Evolutionary conservation across 495 filamentous ascomycete species (phyloP).

Genomic region (Cercophora newfieldiana): DNA sequence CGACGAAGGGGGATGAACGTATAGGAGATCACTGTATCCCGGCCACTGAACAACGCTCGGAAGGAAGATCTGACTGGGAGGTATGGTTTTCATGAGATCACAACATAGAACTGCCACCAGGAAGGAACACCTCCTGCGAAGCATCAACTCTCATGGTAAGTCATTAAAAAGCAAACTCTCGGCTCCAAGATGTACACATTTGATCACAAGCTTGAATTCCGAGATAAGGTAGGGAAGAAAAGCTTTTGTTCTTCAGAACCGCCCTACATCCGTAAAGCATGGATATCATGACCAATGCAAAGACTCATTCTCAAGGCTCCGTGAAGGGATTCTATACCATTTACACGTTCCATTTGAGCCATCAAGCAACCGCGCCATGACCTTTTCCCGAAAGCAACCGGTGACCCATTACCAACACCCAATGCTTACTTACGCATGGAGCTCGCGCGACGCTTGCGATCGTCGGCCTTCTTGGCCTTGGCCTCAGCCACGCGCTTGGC

Average conservation of each 20-base stretch:
- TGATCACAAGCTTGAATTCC: not conserved
- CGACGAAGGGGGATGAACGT: too few relatives aligned
- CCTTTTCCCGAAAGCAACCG: constrained; percentile 39
- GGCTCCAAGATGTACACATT: not conserved
- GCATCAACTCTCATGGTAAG: too few relatives aligned
- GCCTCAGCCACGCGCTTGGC: constrained; percentile 94
- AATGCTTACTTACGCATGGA: constrained; percentile 85
- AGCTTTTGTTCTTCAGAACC: constrained; percentile 10
- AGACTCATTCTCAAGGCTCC: constrained; percentile 32
- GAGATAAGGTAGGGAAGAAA: not conserved
- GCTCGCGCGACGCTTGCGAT: constrained; percentile 91
- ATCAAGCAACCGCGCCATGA: constrained; percentile 36
- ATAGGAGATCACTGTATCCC: too few relatives aligned
- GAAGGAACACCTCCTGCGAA: too few relatives aligned
- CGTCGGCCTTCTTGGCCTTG: constrained; percentile 85
- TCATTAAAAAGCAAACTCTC: not conserved
- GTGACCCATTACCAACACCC: constrained; percentile 45
- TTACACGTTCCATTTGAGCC: constrained; percentile 36
- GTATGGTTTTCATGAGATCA: too few relatives aligned
- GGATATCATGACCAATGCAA: constrained; percentile 28
- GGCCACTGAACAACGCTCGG: too few relatives aligned
- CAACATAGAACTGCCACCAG: too few relatives aligned
- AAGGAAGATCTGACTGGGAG: too few relatives aligned
- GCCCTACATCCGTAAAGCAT: constrained; percentile 11
- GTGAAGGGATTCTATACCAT: constrained; percentile 31